Base-by-base conservation (phyloP, 352 stramenopile genomes). In the Pythium aristosporum region DNA sequence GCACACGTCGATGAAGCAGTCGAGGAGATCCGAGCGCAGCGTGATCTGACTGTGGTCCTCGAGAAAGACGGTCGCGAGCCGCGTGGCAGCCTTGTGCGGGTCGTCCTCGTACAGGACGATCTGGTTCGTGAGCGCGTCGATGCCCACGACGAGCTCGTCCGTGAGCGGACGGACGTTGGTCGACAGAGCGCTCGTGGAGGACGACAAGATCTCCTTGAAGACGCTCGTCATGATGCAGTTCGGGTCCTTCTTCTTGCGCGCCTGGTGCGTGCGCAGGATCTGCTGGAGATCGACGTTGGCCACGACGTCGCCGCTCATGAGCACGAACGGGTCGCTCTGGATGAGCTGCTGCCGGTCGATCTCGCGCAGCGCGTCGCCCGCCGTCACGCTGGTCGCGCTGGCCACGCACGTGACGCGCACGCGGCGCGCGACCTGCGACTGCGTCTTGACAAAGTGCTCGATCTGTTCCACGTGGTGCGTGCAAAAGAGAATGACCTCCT, bases 1-100 rank as follows among this genome's bases (percentile, higher is more conserved):
- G 73, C 97, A 99, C 62, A 99, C 94, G 68, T 99, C 94, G 49
- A 99, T 96, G 64, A 98, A 95, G 58, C 94, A 98, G 84, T 99
- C 97, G 52, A 99, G 68, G 28, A 99, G 76, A 73, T 99, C 96
- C 43, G 82, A 87, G 4, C 91, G 87, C 23, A 99, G 62, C 28
- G 90, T 80, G 32, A 99, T 79, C 50, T 95, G 80, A 15, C 85
- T 79, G 72, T 97, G 88, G 32, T 95, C 80, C 30, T 93, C 80
- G 2, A 96, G 61, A 54, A 93, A 90, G n/a, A 89, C 66, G 21
- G 82, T 94, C 11, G 75, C 78, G 10, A 94, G 64, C 2, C 76
- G 67, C 37, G 78, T 86, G 16, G 74, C 77, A 16, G 67, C 62
- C 52, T 85, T 76, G 54, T 65, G n/a, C 21, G 77, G 71, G 49